Evolutionary conservation across 805 yeast genomes (phyloP), one percentile per base, ranked within the genome.

Genomic region (Yamadazyma olivae): DNA sequence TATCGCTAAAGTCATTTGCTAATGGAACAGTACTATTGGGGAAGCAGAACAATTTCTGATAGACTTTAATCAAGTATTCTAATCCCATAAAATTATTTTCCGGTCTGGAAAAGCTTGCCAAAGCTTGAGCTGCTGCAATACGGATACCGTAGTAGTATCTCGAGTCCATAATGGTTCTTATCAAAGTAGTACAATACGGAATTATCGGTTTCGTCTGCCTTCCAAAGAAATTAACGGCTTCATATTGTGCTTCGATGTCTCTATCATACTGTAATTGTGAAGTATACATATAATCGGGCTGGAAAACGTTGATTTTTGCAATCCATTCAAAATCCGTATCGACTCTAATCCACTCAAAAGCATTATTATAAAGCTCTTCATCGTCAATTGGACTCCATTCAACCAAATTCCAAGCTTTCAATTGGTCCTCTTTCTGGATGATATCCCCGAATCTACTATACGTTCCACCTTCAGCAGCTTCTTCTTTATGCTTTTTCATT

Each of bases 251-350:
- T 42, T 89, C 96, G 14, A 93, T 95, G 53, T 93, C 99, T 43
- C 96, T 67, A 59, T 93, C 99, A 54, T 89, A 95, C 48, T 86
- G 93, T 20, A 93, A 63, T 53, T 93, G 99, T 0, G 98, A 86
- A 1, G 88, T 85, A 55, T 76, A 93, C 97, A 93, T 93, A 53
- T 88, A 84, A 50, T 89, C 97, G 0, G 96, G 95, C 59, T 90
- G 96, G 48, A 81, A 86, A 22, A 93, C 77, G 40, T 79, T 72
- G 16, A 87, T 68, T 46, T 76, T 77, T 41, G 95, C 87, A 33
- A 93, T 83, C 99, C 99, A 93, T 57, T 93, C 99, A 51, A 83
- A 85, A 57, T 93, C 99, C 0, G 97, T 90, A 61, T 93, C 99
- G n/a, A 91, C 86, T 49, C 99, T 71, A 25, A 93, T 72, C 99